Conservation (phyloP, 2,329 filamentous ascomycete genomes). For the Cadophora gregata region DNA sequence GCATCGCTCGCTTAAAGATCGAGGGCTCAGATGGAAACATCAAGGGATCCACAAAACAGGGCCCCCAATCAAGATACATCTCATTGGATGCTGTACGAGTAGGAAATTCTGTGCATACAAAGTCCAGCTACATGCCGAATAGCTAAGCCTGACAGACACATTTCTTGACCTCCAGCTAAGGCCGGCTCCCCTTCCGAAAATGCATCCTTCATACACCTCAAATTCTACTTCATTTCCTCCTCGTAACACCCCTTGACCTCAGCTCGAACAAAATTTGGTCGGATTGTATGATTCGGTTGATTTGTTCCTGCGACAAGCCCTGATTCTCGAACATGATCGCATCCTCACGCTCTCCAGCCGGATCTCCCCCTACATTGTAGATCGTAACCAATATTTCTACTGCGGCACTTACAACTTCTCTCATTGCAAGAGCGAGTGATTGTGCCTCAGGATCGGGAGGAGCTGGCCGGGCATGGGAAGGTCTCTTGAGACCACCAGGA, state of each 20-base stretch:
- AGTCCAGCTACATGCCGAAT: too few species aligned
- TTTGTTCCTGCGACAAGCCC: not conserved
- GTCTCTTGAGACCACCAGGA: not conserved
- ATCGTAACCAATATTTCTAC: not conserved
- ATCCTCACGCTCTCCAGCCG: not conserved
- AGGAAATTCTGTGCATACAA: too few species aligned
- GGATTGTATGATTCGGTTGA: not conserved
- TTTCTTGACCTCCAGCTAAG: too few species aligned
- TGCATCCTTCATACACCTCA: not conserved
- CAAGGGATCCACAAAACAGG: too few species aligned
- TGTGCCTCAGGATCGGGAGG: not conserved
- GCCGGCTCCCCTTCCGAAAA: too few species aligned
- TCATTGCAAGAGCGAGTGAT: not conserved
- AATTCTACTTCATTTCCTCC: not conserved
- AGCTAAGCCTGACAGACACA: too few species aligned
- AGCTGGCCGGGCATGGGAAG: not conserved
- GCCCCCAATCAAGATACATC: not conserved
- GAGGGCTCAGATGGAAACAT: not conserved
- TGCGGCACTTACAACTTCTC: not conserved
- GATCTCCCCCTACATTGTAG: not conserved
- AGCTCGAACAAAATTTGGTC: not conserved
- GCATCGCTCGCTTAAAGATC: not conserved
- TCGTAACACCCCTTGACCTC: not conserved
- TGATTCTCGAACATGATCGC: not conserved
- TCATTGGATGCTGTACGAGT: too few species aligned